These are phyloP conservation scores for Ganoderma boninense DNA, from an alignment of 1,284 basidiomycete genomes.

Conservation along the genomic window DNA sequence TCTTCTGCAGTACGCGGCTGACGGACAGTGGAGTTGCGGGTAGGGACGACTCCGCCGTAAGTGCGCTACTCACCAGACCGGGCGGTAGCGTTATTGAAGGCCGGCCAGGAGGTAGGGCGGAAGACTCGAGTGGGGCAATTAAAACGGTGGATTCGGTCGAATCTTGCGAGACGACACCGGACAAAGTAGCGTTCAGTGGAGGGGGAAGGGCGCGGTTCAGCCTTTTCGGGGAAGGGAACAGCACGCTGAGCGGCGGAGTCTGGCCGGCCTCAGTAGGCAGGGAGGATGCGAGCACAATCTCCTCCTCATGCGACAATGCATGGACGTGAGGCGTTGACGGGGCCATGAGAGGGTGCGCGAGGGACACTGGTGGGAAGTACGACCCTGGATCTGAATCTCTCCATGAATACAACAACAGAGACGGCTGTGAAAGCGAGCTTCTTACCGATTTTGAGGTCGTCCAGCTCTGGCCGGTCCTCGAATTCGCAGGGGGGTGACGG, in stretches of 20 bases:
- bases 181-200: constrained; percentile 6
- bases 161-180: not conserved
- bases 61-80: not conserved
- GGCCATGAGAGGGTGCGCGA: not conserved
- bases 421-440: constrained; percentile 4
- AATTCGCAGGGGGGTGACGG: constrained; percentile 38
- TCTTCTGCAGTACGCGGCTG: constrained; percentile 25
- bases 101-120: not conserved
- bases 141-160: not conserved
- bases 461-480: constrained; percentile 25
- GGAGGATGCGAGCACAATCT: not conserved
- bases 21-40: constrained; percentile 23
- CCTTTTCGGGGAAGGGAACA: constrained; percentile 28
- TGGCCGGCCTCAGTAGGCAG: constrained; percentile 22
- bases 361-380: constrained; percentile 33
- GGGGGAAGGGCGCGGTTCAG: constrained; percentile 9
- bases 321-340: not conserved
- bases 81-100: constrained; percentile 8
- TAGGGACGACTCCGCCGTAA: constrained; percentile 2
- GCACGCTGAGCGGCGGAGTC: constrained; percentile 34
- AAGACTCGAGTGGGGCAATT: not conserved
- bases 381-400: constrained; percentile 23
- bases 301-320: not conserved
- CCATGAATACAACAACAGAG: constrained; percentile 18
- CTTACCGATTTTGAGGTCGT: constrained; percentile 22